phyloP scores from a whole-genome alignment of 2,329 filamentous ascomycete species.

The Cytospora piceae region DNA sequence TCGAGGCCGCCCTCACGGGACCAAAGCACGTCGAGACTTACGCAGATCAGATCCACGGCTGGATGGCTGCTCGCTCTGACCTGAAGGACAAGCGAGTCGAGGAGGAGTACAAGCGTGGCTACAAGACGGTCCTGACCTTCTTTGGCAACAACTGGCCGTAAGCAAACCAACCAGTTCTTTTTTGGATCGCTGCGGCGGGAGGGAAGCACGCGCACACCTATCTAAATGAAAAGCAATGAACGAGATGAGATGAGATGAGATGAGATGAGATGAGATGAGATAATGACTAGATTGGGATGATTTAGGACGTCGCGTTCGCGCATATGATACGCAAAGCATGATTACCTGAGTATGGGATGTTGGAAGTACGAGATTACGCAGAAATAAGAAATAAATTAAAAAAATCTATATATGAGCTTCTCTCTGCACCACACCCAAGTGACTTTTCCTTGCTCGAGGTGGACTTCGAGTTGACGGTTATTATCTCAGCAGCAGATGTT shows the following conservation, averaged over 20 bases:
- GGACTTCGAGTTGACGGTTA: neutral
- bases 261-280: neutral
- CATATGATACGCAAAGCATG: neutral
- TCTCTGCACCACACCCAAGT: no score
- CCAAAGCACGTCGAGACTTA: slow-evolving; percentile 69
- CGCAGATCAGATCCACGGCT: slow-evolving; percentile 69
- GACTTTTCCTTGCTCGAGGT: no score
- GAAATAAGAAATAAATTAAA: neutral
- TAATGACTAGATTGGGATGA: neutral
- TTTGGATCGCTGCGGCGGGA: neutral
- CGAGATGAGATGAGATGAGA: no score
- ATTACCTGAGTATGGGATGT: neutral
- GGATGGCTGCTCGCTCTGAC: slow-evolving; percentile 71
- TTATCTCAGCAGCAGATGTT: neutral
- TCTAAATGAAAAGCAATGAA: no score
- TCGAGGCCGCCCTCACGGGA: slow-evolving; percentile 55
- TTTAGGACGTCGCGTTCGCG: neutral
- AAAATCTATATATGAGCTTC: no score
- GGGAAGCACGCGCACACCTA: neutral
- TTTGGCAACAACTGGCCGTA: slow-evolving; percentile 53
- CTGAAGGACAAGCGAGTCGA: slow-evolving; percentile 60
- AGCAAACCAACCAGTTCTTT: slow-evolving; percentile 5
- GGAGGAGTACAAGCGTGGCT: slow-evolving; percentile 65
- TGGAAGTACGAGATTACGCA: neutral
- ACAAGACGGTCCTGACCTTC: slow-evolving; percentile 62